Percentiles rank a stretch among this genome's conserved stretches.
These are phyloP conservation scores for Uncinocarpus reesii DNA, from an alignment of 2,329 filamentous ascomycete genomes.

Conservation along the genomic window DNA sequence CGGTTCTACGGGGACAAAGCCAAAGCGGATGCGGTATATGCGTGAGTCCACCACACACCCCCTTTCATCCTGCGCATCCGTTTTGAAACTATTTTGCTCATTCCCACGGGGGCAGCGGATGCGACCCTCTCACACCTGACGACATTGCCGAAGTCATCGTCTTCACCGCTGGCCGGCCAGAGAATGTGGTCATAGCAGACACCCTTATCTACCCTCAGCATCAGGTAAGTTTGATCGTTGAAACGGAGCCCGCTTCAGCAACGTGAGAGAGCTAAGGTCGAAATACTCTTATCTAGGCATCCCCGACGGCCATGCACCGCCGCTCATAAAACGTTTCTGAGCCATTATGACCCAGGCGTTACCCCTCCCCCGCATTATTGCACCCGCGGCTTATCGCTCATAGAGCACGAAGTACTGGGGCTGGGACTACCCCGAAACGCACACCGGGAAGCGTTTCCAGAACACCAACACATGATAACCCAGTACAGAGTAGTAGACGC, in stretches of 20 bases:
- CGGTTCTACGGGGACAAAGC: conserved; percentile 78
- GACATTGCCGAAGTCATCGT: conserved; percentile 88
- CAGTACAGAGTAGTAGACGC: too few species aligned
- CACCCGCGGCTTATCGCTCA: too few species aligned
- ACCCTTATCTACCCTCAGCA: conserved; percentile 80
- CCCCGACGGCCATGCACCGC: conserved; percentile 12
- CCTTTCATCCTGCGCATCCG: neutral
- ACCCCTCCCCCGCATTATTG: neutral
- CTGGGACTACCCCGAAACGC: neutral
- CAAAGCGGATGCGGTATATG: conserved; percentile 84
- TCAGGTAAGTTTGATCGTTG: conserved; percentile 51
- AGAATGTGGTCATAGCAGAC: conserved; percentile 87
- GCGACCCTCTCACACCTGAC: conserved; percentile 73
- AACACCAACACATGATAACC: too few species aligned
- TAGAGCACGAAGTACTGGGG: neutral
- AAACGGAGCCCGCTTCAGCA: conserved; percentile 4
- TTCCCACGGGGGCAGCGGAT: conserved; percentile 44
- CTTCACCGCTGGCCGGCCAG: conserved; percentile 68
- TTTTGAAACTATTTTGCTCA: neutral
- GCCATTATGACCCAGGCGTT: neutral
- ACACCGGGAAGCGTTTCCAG: neutral
- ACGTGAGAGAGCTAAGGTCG: neutral
- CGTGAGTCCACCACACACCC: conserved; percentile 42
- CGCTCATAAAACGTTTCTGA: conserved; percentile 8
- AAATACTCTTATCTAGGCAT: conserved; percentile 5